Evolutionary conservation across 495 filamentous ascomycete genomes (phyloP).

Genomic region (Neurospora sp.): DNA sequence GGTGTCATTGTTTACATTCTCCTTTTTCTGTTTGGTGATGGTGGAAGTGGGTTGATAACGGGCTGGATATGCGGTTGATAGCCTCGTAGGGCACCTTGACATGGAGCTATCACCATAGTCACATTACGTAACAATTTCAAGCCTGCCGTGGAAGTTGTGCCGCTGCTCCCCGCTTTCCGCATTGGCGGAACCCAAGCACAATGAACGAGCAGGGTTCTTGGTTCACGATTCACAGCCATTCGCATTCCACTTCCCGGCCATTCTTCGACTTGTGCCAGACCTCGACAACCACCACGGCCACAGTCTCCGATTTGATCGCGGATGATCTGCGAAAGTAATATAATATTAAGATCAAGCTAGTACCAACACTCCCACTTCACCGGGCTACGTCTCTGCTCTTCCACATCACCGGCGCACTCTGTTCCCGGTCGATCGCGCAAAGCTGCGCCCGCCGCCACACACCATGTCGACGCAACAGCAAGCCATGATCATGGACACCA

Average conservation of each 20-base stretch:
- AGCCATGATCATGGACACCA: constrained; percentile 20
- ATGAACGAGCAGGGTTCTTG: neutral
- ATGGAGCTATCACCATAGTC: neutral
- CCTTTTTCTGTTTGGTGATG: neutral
- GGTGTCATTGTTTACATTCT: neutral
- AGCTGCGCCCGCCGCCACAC: neutral
- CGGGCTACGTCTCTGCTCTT: neutral
- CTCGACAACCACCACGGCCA: neutral
- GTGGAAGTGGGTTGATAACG: neutral
- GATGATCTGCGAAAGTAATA: neutral
- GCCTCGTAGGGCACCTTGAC: too few relatives aligned
- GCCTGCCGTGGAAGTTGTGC: neutral
- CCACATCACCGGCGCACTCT: neutral
- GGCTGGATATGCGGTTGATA: too few relatives aligned
- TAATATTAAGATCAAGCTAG: neutral
- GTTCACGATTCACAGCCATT: neutral
- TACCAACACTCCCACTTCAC: neutral
- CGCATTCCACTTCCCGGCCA: neutral
- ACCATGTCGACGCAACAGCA: constrained; percentile 24
- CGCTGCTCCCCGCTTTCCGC: neutral
- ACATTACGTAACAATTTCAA: neutral
- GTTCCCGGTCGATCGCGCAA: neutral
- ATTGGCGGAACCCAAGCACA: neutral
- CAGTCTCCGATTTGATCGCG: neutral
- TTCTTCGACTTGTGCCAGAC: neutral